Conservation (phyloP, 75 land plant species). For the Sequoia sempervirens region DNA sequence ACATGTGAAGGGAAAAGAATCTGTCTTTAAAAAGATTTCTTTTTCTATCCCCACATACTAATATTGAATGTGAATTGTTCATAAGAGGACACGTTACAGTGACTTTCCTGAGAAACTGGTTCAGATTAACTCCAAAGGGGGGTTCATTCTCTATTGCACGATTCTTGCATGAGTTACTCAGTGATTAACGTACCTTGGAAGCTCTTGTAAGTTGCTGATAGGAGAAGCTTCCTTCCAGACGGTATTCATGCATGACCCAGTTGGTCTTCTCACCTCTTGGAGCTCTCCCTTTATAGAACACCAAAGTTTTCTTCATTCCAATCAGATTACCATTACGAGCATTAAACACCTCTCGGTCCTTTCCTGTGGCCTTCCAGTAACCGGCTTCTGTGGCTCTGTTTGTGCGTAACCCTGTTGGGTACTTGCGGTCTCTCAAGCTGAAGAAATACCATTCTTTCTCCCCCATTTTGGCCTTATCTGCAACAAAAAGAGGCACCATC, state of each 20-base stretch:
- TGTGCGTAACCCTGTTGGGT: constrained; percentile 64
- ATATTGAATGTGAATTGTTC: not conserved
- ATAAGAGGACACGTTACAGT: not conserved
- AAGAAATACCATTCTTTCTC: constrained; percentile 86
- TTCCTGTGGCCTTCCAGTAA: constrained; percentile 77
- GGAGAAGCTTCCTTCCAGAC: constrained; percentile 51
- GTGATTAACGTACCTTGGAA: constrained; percentile 39
- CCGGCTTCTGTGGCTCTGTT: constrained; percentile 67
- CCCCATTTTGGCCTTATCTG: constrained; percentile 75
- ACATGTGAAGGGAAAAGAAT: not conserved
- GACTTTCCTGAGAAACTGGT: not conserved
- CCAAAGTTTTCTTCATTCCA: constrained; percentile 81
- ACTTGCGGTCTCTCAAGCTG: constrained; percentile 69
- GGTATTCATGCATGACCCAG: constrained; percentile 79
- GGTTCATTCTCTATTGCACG: not conserved
- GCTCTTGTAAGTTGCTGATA: constrained; percentile 36
- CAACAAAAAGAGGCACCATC: not conserved
- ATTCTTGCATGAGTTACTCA: not conserved
- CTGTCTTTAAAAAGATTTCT: not conserved
- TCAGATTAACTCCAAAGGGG: not conserved
- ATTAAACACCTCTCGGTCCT: constrained; percentile 54
- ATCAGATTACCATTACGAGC: constrained; percentile 21
- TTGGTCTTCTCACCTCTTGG: constrained; percentile 65
- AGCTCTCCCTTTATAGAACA: constrained; percentile 69
- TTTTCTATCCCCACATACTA: not conserved